Evolutionary conservation across 768 basidiomycete species (phyloP), one percentile per base, ranked within the genome.

Genomic region (Calocybe gangraenosa): DNA sequence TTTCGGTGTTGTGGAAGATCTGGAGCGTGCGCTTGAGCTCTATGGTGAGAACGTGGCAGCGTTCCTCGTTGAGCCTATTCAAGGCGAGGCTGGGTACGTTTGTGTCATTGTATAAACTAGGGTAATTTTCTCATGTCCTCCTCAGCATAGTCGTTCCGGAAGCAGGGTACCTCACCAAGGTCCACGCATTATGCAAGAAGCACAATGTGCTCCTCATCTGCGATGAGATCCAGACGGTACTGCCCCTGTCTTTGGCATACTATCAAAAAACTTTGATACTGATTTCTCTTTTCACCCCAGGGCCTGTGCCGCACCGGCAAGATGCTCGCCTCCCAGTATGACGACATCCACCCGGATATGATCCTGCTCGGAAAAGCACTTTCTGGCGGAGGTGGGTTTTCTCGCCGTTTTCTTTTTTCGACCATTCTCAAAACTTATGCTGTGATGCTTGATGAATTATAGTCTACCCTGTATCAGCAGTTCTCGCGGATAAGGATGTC

Each of bases 391-490:
- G 76, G 91, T 92, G 41, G 54, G 83, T 71, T 28, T 6, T 28
- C 25, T 5, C 5, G 25, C 25, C 11, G 5, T 11, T 5, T 5
- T 28, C 25, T 6, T 6, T 28, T 11, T 28, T 28, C n/a, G n/a
- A n/a, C n/a, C n/a, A n/a, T n/a, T n/a, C n/a, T n/a, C n/a, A n/a
- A n/a, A n/a, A n/a, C n/a, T n/a, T n/a, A n/a, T n/a, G n/a, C n/a
- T n/a, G n/a, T n/a, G n/a, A 13, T 15, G 49, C 39, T 14, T 19
- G 18, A 39, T 53, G 31, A 19, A 39, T 2, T 40, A 17, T 52
- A 91, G 89, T 97, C 48, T 97, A 96, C 64, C 95, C 96, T 35
- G 94, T 99, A 9, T 96, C 94, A 19, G 92, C 90, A 11, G 94
- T 98, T 15, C 77, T 99, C 23, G 86, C 94, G 14, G 82, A 91